phyloP scores from a whole-genome alignment of 2,329 filamentous ascomycete genomes.

The Sphaerostilbella broomeana region DNA sequence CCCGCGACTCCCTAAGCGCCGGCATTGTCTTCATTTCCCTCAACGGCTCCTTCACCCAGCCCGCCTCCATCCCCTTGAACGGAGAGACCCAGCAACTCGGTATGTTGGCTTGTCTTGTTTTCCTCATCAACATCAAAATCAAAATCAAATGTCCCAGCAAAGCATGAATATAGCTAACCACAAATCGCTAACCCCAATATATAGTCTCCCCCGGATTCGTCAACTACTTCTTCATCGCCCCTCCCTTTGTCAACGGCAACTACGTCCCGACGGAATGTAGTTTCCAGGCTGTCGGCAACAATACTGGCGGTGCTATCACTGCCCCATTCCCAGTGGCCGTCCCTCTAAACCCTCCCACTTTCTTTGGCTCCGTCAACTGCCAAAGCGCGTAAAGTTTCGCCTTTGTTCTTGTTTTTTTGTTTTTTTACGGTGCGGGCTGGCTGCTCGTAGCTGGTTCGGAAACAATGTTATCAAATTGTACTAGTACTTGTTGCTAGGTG shows the following conservation, averaged over 20 bases:
- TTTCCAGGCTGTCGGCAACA: conserved; percentile 6
- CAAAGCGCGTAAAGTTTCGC: not conserved
- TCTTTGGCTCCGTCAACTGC: conserved; percentile 6
- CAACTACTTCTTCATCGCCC: conserved; percentile 6
- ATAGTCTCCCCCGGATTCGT: not conserved
- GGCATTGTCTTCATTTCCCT: conserved; percentile 3
- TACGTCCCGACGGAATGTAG: conserved; percentile 5
- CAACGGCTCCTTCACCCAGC: conserved; percentile 7
- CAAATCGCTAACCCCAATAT: not conserved
- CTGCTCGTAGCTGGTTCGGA: too few relatives aligned
- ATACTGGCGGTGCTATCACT: not conserved
- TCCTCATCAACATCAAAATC: too few relatives aligned
- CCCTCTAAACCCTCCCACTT: conserved; percentile 4
- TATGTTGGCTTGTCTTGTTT: too few relatives aligned
- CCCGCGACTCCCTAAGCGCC: not conserved
- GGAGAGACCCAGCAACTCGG: not conserved
- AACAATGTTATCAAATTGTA: too few relatives aligned
- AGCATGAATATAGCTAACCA: too few relatives aligned
- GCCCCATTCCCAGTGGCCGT: conserved; percentile 3
- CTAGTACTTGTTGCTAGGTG: too few relatives aligned
- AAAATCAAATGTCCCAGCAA: too few relatives aligned
- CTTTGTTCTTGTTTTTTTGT: not conserved
- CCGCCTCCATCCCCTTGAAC: not conserved
- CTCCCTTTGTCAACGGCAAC: conserved; percentile 3
- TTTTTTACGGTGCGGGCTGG: too few relatives aligned